Base-by-base conservation (phyloP, 768 basidiomycete genomes). In the Suillus subluteus region DNA sequence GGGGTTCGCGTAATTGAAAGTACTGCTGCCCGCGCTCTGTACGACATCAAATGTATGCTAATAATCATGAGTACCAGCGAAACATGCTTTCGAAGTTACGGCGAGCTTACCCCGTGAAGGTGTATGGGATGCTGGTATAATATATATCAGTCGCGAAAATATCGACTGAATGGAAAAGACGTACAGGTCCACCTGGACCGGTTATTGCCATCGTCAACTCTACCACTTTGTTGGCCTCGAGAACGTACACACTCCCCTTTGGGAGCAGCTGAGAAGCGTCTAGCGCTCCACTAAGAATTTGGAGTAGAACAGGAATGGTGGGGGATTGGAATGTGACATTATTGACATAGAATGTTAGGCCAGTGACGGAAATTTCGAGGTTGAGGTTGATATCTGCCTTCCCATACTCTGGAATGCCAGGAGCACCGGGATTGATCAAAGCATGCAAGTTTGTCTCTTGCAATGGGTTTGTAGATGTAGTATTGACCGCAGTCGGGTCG, bases 41-140 rank as follows among this genome's bases (percentile, higher is more conserved):
- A 85, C 73, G 32, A 85, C 84, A 50, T 78, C 76, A 66, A 86
- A 86, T 8, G 75, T 66, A 67, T 85, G 83, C 81, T 83, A 67
- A 41, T 26, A 16, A 41, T 12, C 9, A 59, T 41, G 23, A 59
- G 58, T 7, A 55, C 1, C 7, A 52, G 12, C 62, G 2, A 54
- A 7, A 41, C 26, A 59, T 41, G 38, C 15, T 2, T 18, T 40
- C 9, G 26, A 26, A 12, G 4, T 26, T 16, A 12, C 12, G 18
- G 63, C 58, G 32, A 55, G 68, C 76, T 61, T 73, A 79, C 80
- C 9, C 83, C 83, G 66, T 83, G 82, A 62, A 83, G 67, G 73
- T 83, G 82, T 72, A 82, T 81, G 6, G 82, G 82, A 71, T 83
- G 82, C 75, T 78, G 65, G 43, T 50, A 23, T 12, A 23, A 23